Percentiles rank a stretch among this genome's conserved stretches.
Conservation (phyloP, 176 grass and related monocot genomes). For the Dactylis glomerata region DNA sequence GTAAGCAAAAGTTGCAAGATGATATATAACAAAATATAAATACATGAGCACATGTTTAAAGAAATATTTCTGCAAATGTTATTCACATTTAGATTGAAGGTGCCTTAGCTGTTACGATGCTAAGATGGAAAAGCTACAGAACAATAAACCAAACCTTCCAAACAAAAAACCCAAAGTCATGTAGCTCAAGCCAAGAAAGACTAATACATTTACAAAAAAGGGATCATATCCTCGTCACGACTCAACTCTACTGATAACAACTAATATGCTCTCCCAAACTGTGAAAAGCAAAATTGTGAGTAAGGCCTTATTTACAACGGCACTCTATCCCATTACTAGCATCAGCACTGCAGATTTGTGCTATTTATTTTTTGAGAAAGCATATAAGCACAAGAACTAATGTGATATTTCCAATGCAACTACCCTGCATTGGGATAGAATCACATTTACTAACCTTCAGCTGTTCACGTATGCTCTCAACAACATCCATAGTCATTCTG, state of each 20-base stretch:
- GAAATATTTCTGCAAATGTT: background rate
- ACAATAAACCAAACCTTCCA: conserved; percentile 2
- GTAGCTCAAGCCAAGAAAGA: conserved; percentile 1
- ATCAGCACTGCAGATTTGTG: background rate
- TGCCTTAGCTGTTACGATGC: background rate
- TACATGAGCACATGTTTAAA: background rate
- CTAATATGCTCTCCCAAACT: background rate
- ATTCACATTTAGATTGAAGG: background rate
- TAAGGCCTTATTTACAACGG: background rate
- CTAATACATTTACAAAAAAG: background rate
- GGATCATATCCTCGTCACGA: background rate
- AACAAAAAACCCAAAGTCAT: background rate
- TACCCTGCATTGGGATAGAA: background rate
- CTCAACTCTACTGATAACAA: background rate
- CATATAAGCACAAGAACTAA: background rate
- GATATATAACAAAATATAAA: background rate
- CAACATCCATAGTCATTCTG: conserved; percentile 85
- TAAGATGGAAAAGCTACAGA: background rate
- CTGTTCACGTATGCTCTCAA: conserved; percentile 62
- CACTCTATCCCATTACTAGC: background rate
- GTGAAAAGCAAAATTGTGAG: background rate
- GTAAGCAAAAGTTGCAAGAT: conserved; percentile 22
- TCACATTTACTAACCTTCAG: conserved; percentile 61
- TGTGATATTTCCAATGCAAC: background rate
- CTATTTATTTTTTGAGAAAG: background rate